phyloP scores from a whole-genome alignment of 805 yeast species.

The Lipomyces kockii region DNA sequence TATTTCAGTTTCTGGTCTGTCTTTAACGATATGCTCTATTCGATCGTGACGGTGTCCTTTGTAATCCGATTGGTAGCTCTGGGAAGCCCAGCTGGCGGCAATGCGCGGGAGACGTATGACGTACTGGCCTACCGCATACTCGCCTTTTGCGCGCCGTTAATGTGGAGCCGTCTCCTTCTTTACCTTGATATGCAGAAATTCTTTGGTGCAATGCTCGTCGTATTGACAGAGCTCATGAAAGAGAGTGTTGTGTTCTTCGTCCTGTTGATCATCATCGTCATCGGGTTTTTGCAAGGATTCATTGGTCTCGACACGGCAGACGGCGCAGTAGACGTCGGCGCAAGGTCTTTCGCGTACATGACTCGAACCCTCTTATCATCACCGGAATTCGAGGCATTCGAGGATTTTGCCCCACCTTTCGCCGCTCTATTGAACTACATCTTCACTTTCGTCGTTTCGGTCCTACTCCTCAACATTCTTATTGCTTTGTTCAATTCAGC shows the following conservation, averaged over 20 bases:
- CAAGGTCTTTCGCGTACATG: constrained; percentile 63
- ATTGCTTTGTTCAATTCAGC: constrained; percentile 87
- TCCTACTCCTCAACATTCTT: constrained; percentile 72
- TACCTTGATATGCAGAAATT: constrained; percentile 79
- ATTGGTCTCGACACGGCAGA: constrained; percentile 86
- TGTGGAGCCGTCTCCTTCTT: constrained; percentile 80
- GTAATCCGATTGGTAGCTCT: constrained; percentile 56
- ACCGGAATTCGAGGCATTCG: constrained; percentile 71
- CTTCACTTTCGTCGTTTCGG: constrained; percentile 75
- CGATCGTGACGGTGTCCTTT: constrained; percentile 58
- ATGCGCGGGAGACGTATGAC: constrained; percentile 47
- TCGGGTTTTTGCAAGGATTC: constrained; percentile 87
- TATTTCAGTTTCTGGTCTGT: constrained; percentile 80
- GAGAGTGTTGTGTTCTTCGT: constrained; percentile 85
- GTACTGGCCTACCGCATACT: constrained; percentile 67
- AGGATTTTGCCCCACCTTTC: constrained; percentile 78
- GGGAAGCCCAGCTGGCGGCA: constrained; percentile 28
- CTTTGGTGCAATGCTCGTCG: constrained; percentile 88
- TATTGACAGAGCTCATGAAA: constrained; percentile 81
- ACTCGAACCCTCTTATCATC: constrained; percentile 75
- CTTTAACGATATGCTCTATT: constrained; percentile 73
- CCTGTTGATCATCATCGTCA: constrained; percentile 65
- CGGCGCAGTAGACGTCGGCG: constrained; percentile 77
- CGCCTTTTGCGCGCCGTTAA: constrained; percentile 81
- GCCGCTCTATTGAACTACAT: constrained; percentile 78